Base-by-base conservation (phyloP, 2,329 filamentous ascomycete species). In the Alternaria postmessia region DNA sequence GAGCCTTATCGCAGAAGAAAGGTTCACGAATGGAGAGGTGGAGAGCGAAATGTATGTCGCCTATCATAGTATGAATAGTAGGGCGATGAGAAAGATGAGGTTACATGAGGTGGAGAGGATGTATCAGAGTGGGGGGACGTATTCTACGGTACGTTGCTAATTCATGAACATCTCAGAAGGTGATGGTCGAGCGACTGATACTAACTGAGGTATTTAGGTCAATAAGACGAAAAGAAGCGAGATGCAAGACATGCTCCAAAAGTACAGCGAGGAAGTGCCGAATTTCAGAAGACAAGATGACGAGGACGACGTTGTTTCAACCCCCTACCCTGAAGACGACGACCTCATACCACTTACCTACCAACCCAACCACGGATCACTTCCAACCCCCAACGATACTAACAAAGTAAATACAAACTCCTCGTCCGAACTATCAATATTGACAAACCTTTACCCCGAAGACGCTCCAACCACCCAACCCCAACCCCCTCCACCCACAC, bases 311-410 rank as follows among this genome's bases (percentile, higher is more conserved):
- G 34, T 34, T 28, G 22, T 34, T 8, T 52, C 39, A 26, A 54
- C 36, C 26, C 56, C 56, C 42, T 41, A 58, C 36, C 42, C 51
- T 12, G 56, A 58, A 48, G 51, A 54, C 20, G 26, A 58, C 56
- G 34, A 41, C 34, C 42, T 54, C 42, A 20, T 59, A 36, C 43
- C 51, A 28, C 22, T 47, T 34, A 38, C 30, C 44, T 26, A n/a
- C 4, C 16, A 44, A 36, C 28, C 24, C n/a, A 14, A 54, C 36
- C 18, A 22, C 26, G 16, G 14, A 20, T 18, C 34, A 20, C 20
- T 24, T 18, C 32, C 26, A 26, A 28, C 18, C 18, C 32, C 16
- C 14, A 41, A 3, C 43, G 11, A 43, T 4, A 16, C 12, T 34
- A 53, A 20, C 22, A 34, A 11, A 41, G 16, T 36, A 54, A 41